phyloP scores from a whole-genome alignment of 176 grass and related monocot genomes.

The Oryza officinalis region DNA sequence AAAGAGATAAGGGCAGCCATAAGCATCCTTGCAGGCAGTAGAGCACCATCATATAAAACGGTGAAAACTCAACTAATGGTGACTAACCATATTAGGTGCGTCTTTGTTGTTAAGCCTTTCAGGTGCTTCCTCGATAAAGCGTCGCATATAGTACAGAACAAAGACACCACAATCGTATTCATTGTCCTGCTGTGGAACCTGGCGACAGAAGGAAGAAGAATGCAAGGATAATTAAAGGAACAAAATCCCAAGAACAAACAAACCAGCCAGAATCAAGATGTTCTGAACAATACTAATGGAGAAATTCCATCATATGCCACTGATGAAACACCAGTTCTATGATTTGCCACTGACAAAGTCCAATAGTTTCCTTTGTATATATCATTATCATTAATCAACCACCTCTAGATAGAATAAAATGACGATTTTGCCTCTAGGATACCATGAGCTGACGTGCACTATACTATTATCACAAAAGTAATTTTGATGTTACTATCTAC shows the following conservation, averaged over 20 bases:
- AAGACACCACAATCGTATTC: slow-evolving; percentile 93
- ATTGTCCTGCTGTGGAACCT: slow-evolving; percentile 96
- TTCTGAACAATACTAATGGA: not conserved
- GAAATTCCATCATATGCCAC: not conserved
- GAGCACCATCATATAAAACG: slow-evolving; percentile 22
- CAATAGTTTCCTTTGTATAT: not conserved
- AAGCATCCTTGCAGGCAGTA: not conserved
- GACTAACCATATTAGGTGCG: slow-evolving; percentile 49
- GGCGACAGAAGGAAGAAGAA: slow-evolving; percentile 26
- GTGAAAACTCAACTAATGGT: slow-evolving; percentile 16
- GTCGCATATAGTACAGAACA: slow-evolving; percentile 85
- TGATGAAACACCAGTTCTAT: not conserved
- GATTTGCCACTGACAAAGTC: too few species aligned
- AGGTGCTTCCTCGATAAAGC: slow-evolving; percentile 76
- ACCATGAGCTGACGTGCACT: not conserved
- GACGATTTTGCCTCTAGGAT: not conserved
- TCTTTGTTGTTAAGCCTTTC: slow-evolving; percentile 74
- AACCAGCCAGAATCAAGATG: not conserved
- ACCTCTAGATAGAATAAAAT: not conserved
- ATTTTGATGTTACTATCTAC: not conserved
- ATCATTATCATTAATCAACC: not conserved
- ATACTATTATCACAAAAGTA: too few species aligned
- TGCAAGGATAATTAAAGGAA: not conserved
- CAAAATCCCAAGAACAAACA: slow-evolving; percentile 6
- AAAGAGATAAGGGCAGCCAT: slow-evolving; percentile 9